Conservation (phyloP, 2,329 filamentous ascomycete genomes). For the Neofusicoccum ribis region DNA sequence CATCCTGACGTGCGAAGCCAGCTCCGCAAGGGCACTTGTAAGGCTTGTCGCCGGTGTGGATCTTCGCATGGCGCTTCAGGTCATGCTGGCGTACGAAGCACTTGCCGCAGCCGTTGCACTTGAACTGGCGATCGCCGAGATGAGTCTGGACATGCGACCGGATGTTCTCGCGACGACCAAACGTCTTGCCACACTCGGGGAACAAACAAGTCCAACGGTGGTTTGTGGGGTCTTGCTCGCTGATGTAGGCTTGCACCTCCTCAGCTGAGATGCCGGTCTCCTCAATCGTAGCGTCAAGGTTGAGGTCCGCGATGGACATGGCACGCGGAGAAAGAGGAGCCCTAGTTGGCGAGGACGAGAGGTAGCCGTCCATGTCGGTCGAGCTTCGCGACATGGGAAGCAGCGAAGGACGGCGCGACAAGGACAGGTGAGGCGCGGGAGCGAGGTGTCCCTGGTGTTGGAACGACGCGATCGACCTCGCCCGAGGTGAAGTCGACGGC, state of each 20-base stretch:
- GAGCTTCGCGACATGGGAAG: slow-evolving; percentile 26
- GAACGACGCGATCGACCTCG: slow-evolving; percentile 35
- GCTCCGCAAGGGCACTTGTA: slow-evolving; percentile 94
- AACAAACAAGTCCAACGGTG: slow-evolving; percentile 52
- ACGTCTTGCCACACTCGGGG: slow-evolving; percentile 79
- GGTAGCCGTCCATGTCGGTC: slow-evolving; percentile 25
- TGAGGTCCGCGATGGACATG: slow-evolving; percentile 50
- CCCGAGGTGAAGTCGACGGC: slow-evolving; percentile 37
- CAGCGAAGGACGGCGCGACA: slow-evolving; percentile 33
- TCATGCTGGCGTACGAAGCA: slow-evolving; percentile 97
- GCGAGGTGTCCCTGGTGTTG: slow-evolving; percentile 26
- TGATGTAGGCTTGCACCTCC: slow-evolving; percentile 59
- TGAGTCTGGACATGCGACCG: slow-evolving; percentile 98
- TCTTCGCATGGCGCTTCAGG: slow-evolving; percentile 95
- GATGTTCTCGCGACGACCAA: slow-evolving; percentile 98
- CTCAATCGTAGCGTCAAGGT: slow-evolving; percentile 62
- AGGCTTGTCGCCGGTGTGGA: slow-evolving; percentile 93
- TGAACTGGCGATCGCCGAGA: slow-evolving; percentile 91
- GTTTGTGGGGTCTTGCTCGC: slow-evolving; percentile 44
- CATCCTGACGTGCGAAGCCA: slow-evolving; percentile 92
- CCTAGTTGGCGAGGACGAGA: slow-evolving; percentile 22
- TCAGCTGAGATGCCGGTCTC: slow-evolving; percentile 86
- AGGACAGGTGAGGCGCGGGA: slow-evolving; percentile 28
- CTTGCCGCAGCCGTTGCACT: slow-evolving; percentile 89
- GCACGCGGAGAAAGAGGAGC: slow-evolving; percentile 39